Evolutionary conservation across 129 eudicot genomes (phyloP).

Genomic region (Flaveria sonorensis): DNA sequence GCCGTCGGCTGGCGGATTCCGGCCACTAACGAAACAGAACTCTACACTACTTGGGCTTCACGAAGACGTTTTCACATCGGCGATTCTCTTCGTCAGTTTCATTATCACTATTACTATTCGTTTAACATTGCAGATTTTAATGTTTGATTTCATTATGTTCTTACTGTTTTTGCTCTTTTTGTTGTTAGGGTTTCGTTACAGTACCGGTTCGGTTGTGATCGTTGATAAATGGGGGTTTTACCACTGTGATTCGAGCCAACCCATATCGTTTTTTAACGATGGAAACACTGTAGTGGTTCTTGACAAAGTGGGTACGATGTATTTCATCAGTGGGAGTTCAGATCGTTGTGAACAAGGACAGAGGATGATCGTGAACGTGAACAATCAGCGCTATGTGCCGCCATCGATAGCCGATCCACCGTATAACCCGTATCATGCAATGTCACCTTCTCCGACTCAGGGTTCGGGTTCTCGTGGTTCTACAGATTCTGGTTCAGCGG

Average conservation of each 20-base stretch:
- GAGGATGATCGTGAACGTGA: slow-evolving; percentile 29
- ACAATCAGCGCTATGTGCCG: not conserved
- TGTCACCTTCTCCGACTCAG: slow-evolving; percentile 18
- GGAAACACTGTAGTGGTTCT: slow-evolving; percentile 38
- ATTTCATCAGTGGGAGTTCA: slow-evolving; percentile 36
- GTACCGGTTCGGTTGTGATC: slow-evolving; percentile 30
- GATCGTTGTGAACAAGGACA: slow-evolving; percentile 36
- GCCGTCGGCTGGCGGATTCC: slow-evolving; percentile 41
- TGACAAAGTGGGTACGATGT: slow-evolving; percentile 27
- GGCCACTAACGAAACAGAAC: slow-evolving; percentile 35
- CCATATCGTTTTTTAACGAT: slow-evolving; percentile 7
- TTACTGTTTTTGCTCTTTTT: not conserved
- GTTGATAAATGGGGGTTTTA: slow-evolving; percentile 23
- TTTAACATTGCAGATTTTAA: no score
- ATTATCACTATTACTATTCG: not conserved
- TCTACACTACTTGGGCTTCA: slow-evolving; percentile 42
- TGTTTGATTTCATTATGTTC: no score
- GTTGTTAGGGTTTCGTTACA: slow-evolving; percentile 38
- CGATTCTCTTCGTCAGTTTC: slow-evolving; percentile 37
- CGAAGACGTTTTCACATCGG: slow-evolving; percentile 27
- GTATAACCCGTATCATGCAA: not conserved
- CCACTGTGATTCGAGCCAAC: slow-evolving; percentile 34
- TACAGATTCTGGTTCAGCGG: not conserved
- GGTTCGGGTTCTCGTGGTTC: not conserved
- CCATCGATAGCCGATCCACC: slow-evolving; percentile 19